Percentiles rank a stretch among this genome's conserved stretches.
Evolutionary conservation across 176 grass and related monocot genomes (phyloP).

Genomic region (Ensete ventricosum): DNA sequence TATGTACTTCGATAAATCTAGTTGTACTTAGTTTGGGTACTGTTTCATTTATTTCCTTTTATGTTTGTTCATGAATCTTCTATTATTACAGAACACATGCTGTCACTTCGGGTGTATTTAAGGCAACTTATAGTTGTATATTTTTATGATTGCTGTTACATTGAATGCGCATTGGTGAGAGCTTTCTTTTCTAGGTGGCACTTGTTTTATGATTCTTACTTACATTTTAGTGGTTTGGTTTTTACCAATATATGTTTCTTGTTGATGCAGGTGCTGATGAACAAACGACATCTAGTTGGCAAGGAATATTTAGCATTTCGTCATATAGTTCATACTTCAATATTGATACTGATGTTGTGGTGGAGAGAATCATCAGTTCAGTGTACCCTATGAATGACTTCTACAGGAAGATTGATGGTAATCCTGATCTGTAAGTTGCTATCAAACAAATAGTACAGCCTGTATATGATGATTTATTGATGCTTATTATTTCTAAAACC

Average conservation of each 20-base stretch:
- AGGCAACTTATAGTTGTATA: not conserved
- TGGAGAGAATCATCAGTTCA: conserved; percentile 70
- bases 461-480: not conserved
- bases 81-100: no score
- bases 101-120: no score
- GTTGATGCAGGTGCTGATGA: conserved; percentile 52
- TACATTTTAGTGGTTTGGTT: not conserved
- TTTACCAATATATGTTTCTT: conserved; percentile 14
- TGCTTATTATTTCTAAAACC: not conserved
- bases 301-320: conserved; percentile 83
- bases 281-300: conserved; percentile 62
- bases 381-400: conserved; percentile 78
- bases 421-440: conserved; percentile 87
- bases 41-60: no score
- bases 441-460: conserved; percentile 9
- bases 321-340: conserved; percentile 90
- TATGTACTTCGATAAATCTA: no score
- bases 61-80: no score
- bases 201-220: not conserved
- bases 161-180: not conserved
- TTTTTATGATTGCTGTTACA: not conserved
- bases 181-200: not conserved
- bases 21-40: no score
- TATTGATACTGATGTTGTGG: conserved; percentile 85
- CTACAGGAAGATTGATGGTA: conserved; percentile 76